Evolutionary conservation across 176 grass and related monocot genomes (phyloP).

Genomic region (Chloris gayana): DNA sequence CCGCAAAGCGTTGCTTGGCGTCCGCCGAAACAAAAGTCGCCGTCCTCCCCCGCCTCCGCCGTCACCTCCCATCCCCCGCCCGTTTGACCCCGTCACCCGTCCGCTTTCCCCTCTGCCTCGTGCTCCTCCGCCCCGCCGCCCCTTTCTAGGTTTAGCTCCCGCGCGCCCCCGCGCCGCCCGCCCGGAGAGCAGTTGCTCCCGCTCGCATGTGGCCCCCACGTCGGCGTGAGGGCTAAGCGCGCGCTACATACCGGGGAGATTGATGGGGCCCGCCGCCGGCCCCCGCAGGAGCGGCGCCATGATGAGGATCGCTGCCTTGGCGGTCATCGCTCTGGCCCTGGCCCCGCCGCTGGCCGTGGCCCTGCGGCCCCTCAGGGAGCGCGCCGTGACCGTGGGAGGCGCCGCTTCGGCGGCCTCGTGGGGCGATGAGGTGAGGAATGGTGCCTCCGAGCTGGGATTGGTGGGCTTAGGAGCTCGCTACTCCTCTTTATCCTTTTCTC

Average conservation of each 20-base stretch:
- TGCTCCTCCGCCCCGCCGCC: slow-evolving; percentile 10
- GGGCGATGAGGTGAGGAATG: slow-evolving; percentile 70
- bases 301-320: slow-evolving; percentile 44
- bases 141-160: slow-evolving; percentile 31
- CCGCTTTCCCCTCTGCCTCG: slow-evolving; percentile 11
- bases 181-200: slow-evolving; percentile 12
- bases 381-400: slow-evolving; percentile 45
- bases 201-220: slow-evolving; percentile 22
- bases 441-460: neutral
- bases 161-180: neutral
- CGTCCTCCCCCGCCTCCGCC: slow-evolving; percentile 36
- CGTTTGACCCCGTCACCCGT: slow-evolving; percentile 36
- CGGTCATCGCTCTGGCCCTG: slow-evolving; percentile 36
- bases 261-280: slow-evolving; percentile 31
- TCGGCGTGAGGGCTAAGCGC: slow-evolving; percentile 29
- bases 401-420: slow-evolving; percentile 54
- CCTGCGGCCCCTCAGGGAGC: slow-evolving; percentile 79
- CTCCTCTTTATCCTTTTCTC: neutral
- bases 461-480: neutral
- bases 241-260: neutral
- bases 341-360: slow-evolving; percentile 41
- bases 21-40: slow-evolving; percentile 50
- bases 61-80: slow-evolving; percentile 12
- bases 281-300: neutral
- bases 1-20: slow-evolving; percentile 29